Evolutionary conservation across 371 early-diverging fungal genomes (phyloP), one percentile per base, ranked within the genome.

Genomic region (Syncephalastrum contaminatum): DNA sequence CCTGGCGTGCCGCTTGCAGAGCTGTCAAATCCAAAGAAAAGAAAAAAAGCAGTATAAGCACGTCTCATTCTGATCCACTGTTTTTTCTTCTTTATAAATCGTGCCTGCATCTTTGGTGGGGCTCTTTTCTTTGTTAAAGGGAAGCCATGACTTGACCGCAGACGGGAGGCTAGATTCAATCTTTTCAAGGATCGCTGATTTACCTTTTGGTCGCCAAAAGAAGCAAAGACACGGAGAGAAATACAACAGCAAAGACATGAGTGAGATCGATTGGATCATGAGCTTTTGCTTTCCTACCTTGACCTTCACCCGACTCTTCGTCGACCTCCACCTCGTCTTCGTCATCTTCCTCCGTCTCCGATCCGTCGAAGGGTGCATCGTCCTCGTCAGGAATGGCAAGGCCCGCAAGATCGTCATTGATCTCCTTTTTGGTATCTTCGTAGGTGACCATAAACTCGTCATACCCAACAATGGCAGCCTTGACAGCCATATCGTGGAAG

Each of bases 401-500:
- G 10, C 54, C 46, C 14, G 47, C 49, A 21, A 71, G 20, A 53
- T 77, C 64, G 12, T 63, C 56, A 12, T 76, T 64, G 18, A 72
- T 64, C 12, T 60, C 55, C 15, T 54, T 19, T 46, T 63, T 65
- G 15, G 63, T 41, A 3, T 59, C 56, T 8, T 66, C 72, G 43
- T 62, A 72, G 12, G 65, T 67, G 4, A 59, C 65, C 3, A 82
- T 41, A 45, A 85, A 87, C 47, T 81, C 84, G 30, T 86, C 84
- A 46, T 81, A 89, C 1, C 72, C 83, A 4, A 73, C 53, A 41
- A 90, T 77, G 2, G 90, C 85, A 4, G 66, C 62, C 27, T 83
- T 84, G 15, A 90, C 91, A 25, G 89, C 90, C 66, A 81, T 72
- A 56, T 92, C 92, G 60, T 88, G 87, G 59, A 75, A 90, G 60